phyloP scores from a whole-genome alignment of 768 basidiomycete species.

The Russula brevipes region DNA sequence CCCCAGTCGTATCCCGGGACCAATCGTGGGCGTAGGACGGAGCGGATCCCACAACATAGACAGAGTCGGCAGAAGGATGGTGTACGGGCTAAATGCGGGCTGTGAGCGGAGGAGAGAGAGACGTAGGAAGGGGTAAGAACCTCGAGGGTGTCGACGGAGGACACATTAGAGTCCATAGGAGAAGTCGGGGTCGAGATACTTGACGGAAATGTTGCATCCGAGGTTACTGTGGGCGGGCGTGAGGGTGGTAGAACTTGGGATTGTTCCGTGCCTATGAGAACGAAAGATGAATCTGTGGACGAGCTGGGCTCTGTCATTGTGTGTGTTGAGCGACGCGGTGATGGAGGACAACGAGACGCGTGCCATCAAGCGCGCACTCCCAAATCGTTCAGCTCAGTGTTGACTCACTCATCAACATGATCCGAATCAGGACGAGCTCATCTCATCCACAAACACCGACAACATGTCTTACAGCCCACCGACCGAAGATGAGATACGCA shows the following conservation, averaged over 20 bases:
- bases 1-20: constrained; percentile 53
- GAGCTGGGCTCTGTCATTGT: constrained; percentile 12
- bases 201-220: constrained; percentile 18
- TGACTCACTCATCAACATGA: no score
- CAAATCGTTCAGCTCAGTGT: no score
- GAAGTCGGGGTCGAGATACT: constrained; percentile 20
- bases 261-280: constrained; percentile 13
- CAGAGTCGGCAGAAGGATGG: constrained; percentile 45
- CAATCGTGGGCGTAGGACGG: constrained; percentile 68
- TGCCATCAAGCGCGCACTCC: not conserved
- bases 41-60: constrained; percentile 45
- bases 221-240: constrained; percentile 12
- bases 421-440: not conserved
- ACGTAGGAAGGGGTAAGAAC: not conserved
- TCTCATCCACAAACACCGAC: not conserved
- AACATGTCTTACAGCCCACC: not conserved
- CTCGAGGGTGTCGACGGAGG: constrained; percentile 10
- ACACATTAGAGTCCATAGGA: constrained; percentile 16
- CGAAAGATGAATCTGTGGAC: constrained; percentile 12
- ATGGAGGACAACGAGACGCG: no score
- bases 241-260: constrained; percentile 12
- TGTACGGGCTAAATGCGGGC: constrained; percentile 17
- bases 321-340: not conserved
- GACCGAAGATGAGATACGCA: constrained; percentile 1
- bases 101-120: not conserved